phyloP scores from a whole-genome alignment of 129 eudicot species.

The Saussurea involucrata region DNA sequence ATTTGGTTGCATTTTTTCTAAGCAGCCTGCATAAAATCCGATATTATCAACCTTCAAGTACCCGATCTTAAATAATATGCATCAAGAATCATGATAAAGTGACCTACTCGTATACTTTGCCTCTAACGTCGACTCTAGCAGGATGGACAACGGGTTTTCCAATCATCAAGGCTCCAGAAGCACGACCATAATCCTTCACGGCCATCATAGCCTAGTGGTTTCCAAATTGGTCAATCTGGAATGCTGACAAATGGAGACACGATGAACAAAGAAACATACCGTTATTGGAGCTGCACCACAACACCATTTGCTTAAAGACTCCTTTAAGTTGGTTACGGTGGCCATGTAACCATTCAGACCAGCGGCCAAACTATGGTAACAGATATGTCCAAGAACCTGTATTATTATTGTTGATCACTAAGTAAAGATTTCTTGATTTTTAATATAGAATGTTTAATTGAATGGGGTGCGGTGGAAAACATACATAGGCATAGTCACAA shows the following conservation, averaged over 20 bases:
- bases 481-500: slow-evolving; percentile 92
- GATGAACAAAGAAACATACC: slow-evolving; percentile 38
- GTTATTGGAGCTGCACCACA: slow-evolving; percentile 99
- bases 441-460: not conserved
- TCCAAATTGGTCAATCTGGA: not conserved
- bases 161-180: slow-evolving; percentile 62
- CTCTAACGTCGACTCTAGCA: slow-evolving; percentile 79
- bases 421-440: not conserved
- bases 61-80: not conserved
- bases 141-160: slow-evolving; percentile 91
- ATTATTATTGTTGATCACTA: not conserved
- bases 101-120: slow-evolving; percentile 89
- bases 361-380: slow-evolving; percentile 93
- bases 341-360: slow-evolving; percentile 98
- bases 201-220: slow-evolving; percentile 85
- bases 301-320: slow-evolving; percentile 77
- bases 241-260: slow-evolving; percentile 1
- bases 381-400: slow-evolving; percentile 95
- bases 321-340: slow-evolving; percentile 81
- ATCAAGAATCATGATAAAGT: not conserved
- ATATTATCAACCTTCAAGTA: not conserved
- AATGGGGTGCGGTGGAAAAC: slow-evolving; percentile 13
- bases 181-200: slow-evolving; percentile 78
- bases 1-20: slow-evolving; percentile 72
- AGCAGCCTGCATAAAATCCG: slow-evolving; percentile 49